These are phyloP conservation scores for Zalaria obscura DNA, from an alignment of 2,329 filamentous ascomycete species.

Conservation along the genomic window DNA sequence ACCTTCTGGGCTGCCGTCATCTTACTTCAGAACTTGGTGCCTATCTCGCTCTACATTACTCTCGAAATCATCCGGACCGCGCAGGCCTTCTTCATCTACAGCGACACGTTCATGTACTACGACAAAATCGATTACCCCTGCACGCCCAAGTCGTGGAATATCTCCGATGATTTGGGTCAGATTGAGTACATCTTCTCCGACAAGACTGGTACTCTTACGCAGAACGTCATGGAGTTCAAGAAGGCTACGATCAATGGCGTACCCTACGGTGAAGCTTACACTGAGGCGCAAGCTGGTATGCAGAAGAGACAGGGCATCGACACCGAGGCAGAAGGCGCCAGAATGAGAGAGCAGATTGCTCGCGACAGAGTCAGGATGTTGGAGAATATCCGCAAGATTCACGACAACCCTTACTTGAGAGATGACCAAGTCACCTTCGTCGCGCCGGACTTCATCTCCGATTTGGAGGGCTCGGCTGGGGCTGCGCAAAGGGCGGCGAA, in stretches of 20 bases:
- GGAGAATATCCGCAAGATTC: slow-evolving; percentile 55
- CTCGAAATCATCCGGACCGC: slow-evolving; percentile 87
- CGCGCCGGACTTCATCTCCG: slow-evolving; percentile 74
- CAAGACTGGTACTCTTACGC: slow-evolving; percentile 80
- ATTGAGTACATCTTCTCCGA: slow-evolving; percentile 99
- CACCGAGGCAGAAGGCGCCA: slow-evolving; percentile 64
- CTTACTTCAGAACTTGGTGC: slow-evolving; percentile 95
- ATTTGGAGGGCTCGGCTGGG: slow-evolving; percentile 66
- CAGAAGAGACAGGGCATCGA: slow-evolving; percentile 81
- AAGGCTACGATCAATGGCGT: slow-evolving; percentile 95
- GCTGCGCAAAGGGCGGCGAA: slow-evolving; percentile 63
- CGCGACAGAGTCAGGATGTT: slow-evolving; percentile 62
- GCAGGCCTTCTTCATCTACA: slow-evolving; percentile 96
- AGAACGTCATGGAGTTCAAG: slow-evolving; percentile 98
- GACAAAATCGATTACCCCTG: slow-evolving; percentile 87
- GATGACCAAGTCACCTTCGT: slow-evolving; percentile 88
- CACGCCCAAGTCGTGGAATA: slow-evolving; percentile 97
- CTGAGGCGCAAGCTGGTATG: slow-evolving; percentile 92
- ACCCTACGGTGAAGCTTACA: slow-evolving; percentile 93
- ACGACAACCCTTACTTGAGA: slow-evolving; percentile 82
- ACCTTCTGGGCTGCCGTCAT: slow-evolving; percentile 94
- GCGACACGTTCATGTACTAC: slow-evolving; percentile 93
- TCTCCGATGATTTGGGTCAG: slow-evolving; percentile 92
- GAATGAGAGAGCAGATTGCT: slow-evolving; percentile 64
- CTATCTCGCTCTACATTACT: slow-evolving; percentile 94